Conservation (phyloP, 129 eudicot species). For the Flaveria trinervia region DNA sequence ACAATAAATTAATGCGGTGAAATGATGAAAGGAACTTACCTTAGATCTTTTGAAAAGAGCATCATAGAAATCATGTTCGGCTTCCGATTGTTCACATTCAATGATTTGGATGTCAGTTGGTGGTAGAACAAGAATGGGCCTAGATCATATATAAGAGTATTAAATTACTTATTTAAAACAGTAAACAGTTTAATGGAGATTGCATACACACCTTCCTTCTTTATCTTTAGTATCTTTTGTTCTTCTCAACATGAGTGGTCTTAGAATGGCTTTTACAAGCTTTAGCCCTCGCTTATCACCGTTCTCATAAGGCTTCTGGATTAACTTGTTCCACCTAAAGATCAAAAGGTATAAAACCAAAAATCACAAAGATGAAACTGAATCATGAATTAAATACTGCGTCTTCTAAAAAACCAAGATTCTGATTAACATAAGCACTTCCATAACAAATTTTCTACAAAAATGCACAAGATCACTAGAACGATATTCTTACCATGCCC, state of each 20-base stretch:
- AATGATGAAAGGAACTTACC: conserved; percentile 37
- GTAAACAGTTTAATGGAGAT: not conserved
- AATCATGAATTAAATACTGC: not conserved
- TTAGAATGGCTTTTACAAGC: conserved; percentile 70
- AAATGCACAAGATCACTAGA: not conserved
- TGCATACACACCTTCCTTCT: conserved; percentile 65
- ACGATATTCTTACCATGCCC: conserved; percentile 63
- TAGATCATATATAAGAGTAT: conserved; percentile 18
- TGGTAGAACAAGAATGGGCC: conserved; percentile 88
- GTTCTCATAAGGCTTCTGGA: conserved; percentile 76
- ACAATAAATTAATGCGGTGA: not conserved
- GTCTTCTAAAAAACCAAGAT: not conserved
- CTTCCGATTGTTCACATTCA: conserved; percentile 84
- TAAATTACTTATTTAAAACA: not conserved
- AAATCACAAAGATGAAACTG: not conserved
- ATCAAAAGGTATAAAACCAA: not conserved
- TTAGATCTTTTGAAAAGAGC: conserved; percentile 90
- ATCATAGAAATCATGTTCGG: conserved; percentile 73
- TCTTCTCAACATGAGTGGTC: conserved; percentile 86
- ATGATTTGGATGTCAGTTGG: conserved; percentile 79
- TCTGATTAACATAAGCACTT: not conserved
- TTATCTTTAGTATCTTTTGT: conserved; percentile 80
- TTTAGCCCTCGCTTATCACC: conserved; percentile 69
- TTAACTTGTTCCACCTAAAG: conserved; percentile 72
- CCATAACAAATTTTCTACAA: not conserved